Conservation (phyloP, 805 yeast genomes). For the Wickerhamomyces queroliae region DNA sequence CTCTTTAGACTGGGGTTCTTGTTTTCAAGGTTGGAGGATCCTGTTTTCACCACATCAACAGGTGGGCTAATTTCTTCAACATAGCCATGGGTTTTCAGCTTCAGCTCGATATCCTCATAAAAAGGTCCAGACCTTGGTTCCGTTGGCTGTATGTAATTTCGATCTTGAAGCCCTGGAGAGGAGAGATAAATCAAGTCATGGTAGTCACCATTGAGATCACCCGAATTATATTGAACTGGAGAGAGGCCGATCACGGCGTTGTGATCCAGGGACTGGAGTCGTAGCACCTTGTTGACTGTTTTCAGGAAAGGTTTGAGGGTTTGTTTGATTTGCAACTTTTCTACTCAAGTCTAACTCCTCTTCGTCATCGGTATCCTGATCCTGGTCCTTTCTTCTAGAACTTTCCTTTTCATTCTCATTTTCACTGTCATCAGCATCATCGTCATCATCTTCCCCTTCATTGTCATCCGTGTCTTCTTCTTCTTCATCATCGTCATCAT, state of each 20-base stretch:
- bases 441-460: slow-evolving; percentile 1
- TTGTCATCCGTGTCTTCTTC: not conserved
- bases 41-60: not conserved
- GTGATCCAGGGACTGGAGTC: not conserved
- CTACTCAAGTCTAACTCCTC: no score
- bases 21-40: not conserved
- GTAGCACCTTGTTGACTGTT: no score
- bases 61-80: no score
- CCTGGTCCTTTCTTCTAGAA: slow-evolving; percentile 2
- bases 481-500: slow-evolving; percentile 5
- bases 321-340: no score
- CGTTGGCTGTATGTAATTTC: not conserved
- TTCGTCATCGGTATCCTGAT: slow-evolving; percentile 2
- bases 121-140: no score
- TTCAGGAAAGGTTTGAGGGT: no score
- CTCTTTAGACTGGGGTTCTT: not conserved
- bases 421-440: slow-evolving; percentile 4
- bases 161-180: not conserved
- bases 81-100: no score
- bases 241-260: not conserved
- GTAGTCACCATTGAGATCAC: not conserved
- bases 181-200: not conserved
- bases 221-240: no score
- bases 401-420: slow-evolving; percentile 1
- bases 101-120: no score